Base-by-base conservation (phyloP, 2,329 filamentous ascomycete genomes). In the Orbilia javanica region DNA sequence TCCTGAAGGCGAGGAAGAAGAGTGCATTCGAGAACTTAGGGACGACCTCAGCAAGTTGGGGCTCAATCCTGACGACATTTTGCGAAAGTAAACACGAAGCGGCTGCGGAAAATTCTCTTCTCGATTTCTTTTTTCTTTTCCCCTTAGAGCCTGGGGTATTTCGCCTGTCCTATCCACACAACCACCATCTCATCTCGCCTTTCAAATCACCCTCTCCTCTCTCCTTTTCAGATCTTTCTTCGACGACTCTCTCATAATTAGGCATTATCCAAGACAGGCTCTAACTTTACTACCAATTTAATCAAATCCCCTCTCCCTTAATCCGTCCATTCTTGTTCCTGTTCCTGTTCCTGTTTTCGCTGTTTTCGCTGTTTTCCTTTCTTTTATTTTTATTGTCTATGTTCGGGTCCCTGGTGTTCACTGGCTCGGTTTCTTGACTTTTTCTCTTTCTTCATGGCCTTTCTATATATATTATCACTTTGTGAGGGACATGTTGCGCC, bases 331-430 rank as follows among this genome's bases (percentile, higher is more conserved):
- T 11, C 52, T 18, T 25, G 46, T 53, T 4, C 13, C 50, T 39
- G 27, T 29, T 31, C 15, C 48, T 8, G 18, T 53, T 48, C 18
- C 44, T n/a, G n/a, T 3, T n/a, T 15, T 13, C n/a, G 11, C 11
- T 44, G 39, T n/a, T 44, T 42, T 44, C n/a, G 5, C n/a, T 13
- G 10, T 53, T n/a, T 31, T 29, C 11, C 18, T 8, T 8, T 42
- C 27, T 3, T 39, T 22, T 42, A 1, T 25, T 42, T 25, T 13
- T 22, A 6, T 25, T 60, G 55, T 60, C 55, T 34, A 42, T 42
- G 55, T 60, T 42, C 34, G 7, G 31, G 55, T 42, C 42, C 7
- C 55, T n/a, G 55, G 55, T 60, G 55, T 60, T 60, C 55, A 60
- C 55, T 60, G 55, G 55, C 34, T 60, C 55, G 13, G 31, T 25